A percentile compares a stretch with the other conserved stretches of the same genome.
phyloP scores from a whole-genome alignment of 257 asterid genomes.

The Jacaranda copaia region DNA sequence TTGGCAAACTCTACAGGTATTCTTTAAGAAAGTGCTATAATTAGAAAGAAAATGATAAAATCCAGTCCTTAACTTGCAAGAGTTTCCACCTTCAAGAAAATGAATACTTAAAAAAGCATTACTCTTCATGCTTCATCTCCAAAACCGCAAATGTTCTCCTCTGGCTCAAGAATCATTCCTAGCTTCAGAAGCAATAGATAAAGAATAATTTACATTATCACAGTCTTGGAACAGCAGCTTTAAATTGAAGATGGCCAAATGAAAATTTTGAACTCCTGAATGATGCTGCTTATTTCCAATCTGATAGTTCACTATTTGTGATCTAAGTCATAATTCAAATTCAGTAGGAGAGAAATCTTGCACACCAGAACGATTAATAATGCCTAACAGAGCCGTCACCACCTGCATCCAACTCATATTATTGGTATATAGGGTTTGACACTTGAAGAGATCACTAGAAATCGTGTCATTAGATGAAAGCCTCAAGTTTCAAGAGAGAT shows the following conservation, averaged over 20 bases:
- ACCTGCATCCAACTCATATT: conserved; percentile 41
- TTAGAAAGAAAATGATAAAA: neutral
- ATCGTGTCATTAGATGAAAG: neutral
- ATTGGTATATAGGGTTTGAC: neutral
- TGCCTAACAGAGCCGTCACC: conserved; percentile 44
- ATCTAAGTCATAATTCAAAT: conserved; percentile 36
- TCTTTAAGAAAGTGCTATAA: too few species aligned
- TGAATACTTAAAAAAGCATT: neutral
- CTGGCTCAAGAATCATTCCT: too few species aligned
- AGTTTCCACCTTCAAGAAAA: conserved; percentile 19
- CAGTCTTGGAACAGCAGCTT: neutral
- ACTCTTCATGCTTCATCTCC: neutral
- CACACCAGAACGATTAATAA: conserved; percentile 44
- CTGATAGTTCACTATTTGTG: neutral
- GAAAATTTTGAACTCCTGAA: neutral
- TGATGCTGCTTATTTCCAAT: neutral
- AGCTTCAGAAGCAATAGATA: neutral
- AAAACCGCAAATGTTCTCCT: neutral
- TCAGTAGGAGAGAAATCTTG: conserved; percentile 62
- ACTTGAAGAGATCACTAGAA: neutral
- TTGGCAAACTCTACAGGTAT: too few species aligned
- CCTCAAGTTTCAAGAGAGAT: neutral
- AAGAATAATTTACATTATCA: neutral
- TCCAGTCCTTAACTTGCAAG: too few species aligned
- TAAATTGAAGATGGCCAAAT: neutral